These are phyloP conservation scores for Groenewaldozyma salmanticensis DNA, from an alignment of 805 yeast species.

Conservation along the genomic window DNA sequence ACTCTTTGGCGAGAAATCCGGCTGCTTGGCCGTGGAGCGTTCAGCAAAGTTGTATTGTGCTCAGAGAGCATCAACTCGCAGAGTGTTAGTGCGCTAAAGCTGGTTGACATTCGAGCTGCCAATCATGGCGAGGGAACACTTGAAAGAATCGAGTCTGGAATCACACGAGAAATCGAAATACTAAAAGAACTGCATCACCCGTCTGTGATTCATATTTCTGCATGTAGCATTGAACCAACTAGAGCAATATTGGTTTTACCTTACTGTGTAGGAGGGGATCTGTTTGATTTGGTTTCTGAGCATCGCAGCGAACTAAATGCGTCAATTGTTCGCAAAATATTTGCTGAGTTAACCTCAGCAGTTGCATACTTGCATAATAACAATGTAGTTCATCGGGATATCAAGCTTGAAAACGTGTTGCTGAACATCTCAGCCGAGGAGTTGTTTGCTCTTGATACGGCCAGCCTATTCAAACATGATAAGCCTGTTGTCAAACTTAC, in stretches of 20 bases:
- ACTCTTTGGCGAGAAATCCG: slow-evolving; percentile 25
- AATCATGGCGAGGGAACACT: slow-evolving; percentile 30
- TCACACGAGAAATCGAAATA: slow-evolving; percentile 66
- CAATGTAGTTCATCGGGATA: slow-evolving; percentile 77
- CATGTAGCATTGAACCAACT: slow-evolving; percentile 29
- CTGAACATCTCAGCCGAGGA: slow-evolving; percentile 30
- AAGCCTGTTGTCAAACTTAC: slow-evolving; percentile 49
- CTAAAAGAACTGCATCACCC: slow-evolving; percentile 52
- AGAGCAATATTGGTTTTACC: slow-evolving; percentile 52
- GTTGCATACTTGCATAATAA: slow-evolving; percentile 60
- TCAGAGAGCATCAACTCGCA: background rate
- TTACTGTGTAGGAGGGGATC: slow-evolving; percentile 77
- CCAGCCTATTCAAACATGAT: slow-evolving; percentile 7
- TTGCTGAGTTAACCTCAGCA: slow-evolving; percentile 62
- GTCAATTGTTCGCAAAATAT: slow-evolving; percentile 45
- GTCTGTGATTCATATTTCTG: slow-evolving; percentile 49
- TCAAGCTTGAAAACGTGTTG: slow-evolving; percentile 65
- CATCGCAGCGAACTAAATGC: slow-evolving; percentile 32
- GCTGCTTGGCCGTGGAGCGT: slow-evolving; percentile 33
- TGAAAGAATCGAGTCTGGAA: slow-evolving; percentile 48
- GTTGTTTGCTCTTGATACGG: slow-evolving; percentile 19
- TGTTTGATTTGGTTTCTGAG: slow-evolving; percentile 51
- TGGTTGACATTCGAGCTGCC: slow-evolving; percentile 36
- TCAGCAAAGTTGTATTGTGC: slow-evolving; percentile 28
- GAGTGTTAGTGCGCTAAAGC: slow-evolving; percentile 52